Conservation (phyloP, 164 flowering plant genomes). For the Aristolochia californica region DNA sequence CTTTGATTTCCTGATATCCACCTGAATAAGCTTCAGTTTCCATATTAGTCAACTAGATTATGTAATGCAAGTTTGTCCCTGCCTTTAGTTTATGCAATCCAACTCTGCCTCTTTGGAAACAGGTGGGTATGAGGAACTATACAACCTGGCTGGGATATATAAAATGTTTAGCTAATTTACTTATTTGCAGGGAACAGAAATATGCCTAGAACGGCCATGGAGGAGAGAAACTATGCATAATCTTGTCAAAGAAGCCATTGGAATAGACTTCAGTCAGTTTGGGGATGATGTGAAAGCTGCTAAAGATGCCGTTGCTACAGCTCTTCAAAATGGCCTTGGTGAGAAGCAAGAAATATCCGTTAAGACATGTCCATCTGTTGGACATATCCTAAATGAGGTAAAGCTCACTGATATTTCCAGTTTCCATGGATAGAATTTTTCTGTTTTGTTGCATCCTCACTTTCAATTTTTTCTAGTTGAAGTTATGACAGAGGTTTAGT, state of each 20-base stretch:
- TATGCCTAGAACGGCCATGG: constrained; percentile 84
- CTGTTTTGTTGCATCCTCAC: background rate
- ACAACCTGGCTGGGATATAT: no score
- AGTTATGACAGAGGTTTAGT: no score
- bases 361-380: constrained; percentile 66
- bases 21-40: no score
- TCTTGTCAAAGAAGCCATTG: constrained; percentile 88
- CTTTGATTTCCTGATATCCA: no score
- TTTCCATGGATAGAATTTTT: background rate
- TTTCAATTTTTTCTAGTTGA: no score
- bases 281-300: constrained; percentile 56
- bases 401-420: background rate
- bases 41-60: no score
- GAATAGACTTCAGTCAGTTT: constrained; percentile 59
- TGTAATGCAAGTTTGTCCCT: no score
- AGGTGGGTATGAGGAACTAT: no score
- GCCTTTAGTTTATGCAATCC: no score
- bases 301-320: constrained; percentile 40
- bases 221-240: constrained; percentile 97
- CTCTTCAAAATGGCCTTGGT: constrained; percentile 29
- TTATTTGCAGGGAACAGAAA: constrained; percentile 57
- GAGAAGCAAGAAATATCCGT: constrained; percentile 36
- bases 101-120: no score
- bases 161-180: background rate
- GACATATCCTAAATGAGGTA: constrained; percentile 89